These are phyloP conservation scores for Gamsiella multidivaricata DNA, from an alignment of 192 early-diverging fungal species.

Conservation along the genomic window DNA sequence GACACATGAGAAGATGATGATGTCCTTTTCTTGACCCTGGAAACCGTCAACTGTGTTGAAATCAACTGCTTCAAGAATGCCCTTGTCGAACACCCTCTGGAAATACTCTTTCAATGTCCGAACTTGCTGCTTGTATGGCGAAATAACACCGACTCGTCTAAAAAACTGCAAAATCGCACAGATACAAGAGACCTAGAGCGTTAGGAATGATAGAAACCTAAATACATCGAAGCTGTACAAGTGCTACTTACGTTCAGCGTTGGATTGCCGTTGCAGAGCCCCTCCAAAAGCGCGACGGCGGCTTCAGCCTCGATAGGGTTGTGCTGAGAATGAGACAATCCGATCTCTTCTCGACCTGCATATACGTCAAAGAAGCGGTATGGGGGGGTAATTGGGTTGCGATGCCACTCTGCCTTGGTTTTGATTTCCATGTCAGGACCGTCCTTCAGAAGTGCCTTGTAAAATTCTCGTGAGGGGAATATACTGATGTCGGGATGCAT, in stretches of 20 bases:
- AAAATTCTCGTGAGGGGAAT: conserved; percentile 86
- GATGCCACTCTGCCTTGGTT: conserved; percentile 82
- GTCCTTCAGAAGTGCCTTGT: conserved; percentile 78
- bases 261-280: conserved; percentile 68
- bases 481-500: conserved; percentile 94
- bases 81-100: conserved; percentile 66
- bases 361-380: conserved; percentile 83
- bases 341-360: conserved; percentile 72
- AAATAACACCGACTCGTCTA: conserved; percentile 85
- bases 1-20: conserved; percentile 96
- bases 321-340: conserved; percentile 73
- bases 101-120: conserved; percentile 77
- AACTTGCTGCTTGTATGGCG: conserved; percentile 92
- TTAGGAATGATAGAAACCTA: not conserved
- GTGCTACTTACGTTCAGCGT: conserved; percentile 63
- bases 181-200: not conserved
- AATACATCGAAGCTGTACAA: no score
- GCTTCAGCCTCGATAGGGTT: conserved; percentile 84
- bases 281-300: conserved; percentile 76
- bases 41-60: conserved; percentile 98
- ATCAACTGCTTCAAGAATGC: conserved; percentile 79
- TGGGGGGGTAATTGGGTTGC: conserved; percentile 68
- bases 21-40: conserved; percentile 97
- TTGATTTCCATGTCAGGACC: conserved; percentile 73
- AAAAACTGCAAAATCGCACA: conserved; percentile 69